Evolutionary conservation across 305 asterid genomes (phyloP).

Genomic region (Fraxinus dipetala): DNA sequence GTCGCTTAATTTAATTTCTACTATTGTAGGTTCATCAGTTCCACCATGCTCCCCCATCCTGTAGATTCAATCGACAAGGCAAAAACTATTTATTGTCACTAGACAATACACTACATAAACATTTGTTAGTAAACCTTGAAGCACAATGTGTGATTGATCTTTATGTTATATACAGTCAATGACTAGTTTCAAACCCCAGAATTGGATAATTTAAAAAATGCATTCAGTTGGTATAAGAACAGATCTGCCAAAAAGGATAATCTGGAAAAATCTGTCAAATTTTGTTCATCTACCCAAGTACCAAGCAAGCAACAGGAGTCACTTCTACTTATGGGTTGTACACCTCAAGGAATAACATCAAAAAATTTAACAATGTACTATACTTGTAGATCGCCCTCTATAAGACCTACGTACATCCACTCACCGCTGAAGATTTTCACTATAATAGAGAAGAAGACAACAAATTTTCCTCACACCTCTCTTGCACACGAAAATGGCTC

Average conservation of each 20-base stretch:
- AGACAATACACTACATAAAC: slow-evolving; percentile 15
- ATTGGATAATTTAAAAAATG: slow-evolving; percentile 2
- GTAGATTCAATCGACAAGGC: not conserved
- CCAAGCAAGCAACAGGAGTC: slow-evolving; percentile 34
- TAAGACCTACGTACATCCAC: not conserved
- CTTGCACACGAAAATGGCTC: not conserved
- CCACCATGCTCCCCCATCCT: slow-evolving; percentile 42
- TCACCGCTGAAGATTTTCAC: not conserved
- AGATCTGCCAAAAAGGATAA: slow-evolving; percentile 17
- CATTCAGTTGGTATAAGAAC: slow-evolving; percentile 1
- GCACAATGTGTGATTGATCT: slow-evolving; percentile 8
- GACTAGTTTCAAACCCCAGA: not conserved
- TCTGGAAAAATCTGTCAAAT: slow-evolving; percentile 26
- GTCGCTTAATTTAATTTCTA: slow-evolving; percentile 30
- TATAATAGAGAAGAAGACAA: not conserved
- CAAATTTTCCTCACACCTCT: not conserved
- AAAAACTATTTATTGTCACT: not conserved
- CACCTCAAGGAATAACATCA: slow-evolving; percentile 9
- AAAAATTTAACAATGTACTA: slow-evolving; percentile 23
- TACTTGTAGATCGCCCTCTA: slow-evolving; percentile 14
- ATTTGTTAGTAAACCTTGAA: slow-evolving; percentile 17
- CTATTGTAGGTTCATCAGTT: slow-evolving; percentile 27
- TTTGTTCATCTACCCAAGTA: slow-evolving; percentile 29
- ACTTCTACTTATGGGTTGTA: not conserved
- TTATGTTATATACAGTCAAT: slow-evolving; percentile 11